Percentiles rank a stretch among this genome's conserved stretches.
Evolutionary conservation across 345 rosid genomes (phyloP).

Genomic region (Hibiscus trionum): DNA sequence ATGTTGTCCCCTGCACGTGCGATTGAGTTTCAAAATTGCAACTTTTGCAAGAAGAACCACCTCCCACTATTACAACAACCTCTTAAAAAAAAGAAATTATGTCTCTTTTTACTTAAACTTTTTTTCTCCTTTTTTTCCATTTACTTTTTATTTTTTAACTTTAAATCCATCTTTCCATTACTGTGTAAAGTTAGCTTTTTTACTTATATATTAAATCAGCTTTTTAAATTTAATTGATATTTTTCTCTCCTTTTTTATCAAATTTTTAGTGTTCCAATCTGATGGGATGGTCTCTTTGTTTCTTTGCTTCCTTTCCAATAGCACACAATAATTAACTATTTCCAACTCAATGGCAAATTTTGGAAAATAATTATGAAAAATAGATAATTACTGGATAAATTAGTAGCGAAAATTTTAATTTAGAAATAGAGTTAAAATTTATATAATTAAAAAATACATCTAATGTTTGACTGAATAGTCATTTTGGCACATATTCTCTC

Average conservation of each 20-base stretch:
- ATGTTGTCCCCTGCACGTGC: slow-evolving; percentile 30
- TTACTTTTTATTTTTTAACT: background rate
- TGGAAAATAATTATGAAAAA: too few species aligned
- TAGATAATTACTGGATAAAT: too few species aligned
- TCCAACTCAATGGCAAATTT: background rate
- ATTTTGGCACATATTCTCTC: too few species aligned
- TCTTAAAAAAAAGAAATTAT: background rate
- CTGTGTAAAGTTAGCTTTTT: background rate
- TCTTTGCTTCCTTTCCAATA: background rate
- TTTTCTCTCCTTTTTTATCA: background rate
- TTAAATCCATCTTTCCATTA: slow-evolving; percentile 1
- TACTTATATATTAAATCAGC: background rate
- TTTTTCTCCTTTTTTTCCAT: background rate
- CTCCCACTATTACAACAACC: background rate
- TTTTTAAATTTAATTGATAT: background rate
- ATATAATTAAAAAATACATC: too few species aligned
- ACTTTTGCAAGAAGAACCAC: background rate
- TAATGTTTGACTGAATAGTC: too few species aligned
- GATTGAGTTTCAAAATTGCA: slow-evolving; percentile 1
- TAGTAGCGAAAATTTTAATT: too few species aligned
- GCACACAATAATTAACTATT: background rate
- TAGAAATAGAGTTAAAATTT: too few species aligned
- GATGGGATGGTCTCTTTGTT: slow-evolving; percentile 1
- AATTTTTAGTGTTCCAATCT: background rate
- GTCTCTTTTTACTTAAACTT: background rate